Percentiles rank a stretch among this genome's conserved stretches.
These are phyloP conservation scores for Barbarea vulgaris DNA, from an alignment of 345 rosid species.

Conservation along the genomic window DNA sequence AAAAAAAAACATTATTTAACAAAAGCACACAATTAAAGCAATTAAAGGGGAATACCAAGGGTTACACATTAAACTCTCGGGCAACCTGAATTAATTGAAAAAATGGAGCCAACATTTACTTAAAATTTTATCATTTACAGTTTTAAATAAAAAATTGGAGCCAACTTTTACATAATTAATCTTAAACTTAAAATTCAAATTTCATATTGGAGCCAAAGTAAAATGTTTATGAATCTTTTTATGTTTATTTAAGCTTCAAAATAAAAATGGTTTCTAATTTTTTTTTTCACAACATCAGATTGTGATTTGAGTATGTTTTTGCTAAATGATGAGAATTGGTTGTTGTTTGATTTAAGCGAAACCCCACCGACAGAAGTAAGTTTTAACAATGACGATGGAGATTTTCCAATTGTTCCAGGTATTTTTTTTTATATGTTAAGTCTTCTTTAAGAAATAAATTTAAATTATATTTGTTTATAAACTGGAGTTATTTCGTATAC, in stretches of 20 bases:
- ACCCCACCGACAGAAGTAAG: too few relatives aligned
- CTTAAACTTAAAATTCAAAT: background rate
- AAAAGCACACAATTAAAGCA: background rate
- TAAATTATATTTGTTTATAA: too few relatives aligned
- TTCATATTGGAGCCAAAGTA: background rate
- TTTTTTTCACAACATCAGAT: background rate
- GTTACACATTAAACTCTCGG: background rate
- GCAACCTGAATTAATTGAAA: background rate
- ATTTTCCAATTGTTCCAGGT: background rate
- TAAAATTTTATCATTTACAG: too few relatives aligned
- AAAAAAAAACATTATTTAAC: too few relatives aligned
- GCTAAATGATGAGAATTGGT: background rate
- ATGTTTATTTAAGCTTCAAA: background rate
- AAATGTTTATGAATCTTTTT: background rate
- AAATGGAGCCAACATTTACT: background rate
- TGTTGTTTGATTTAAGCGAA: background rate
- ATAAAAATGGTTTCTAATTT: background rate
- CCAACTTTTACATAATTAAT: background rate
- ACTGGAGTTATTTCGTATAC: too few relatives aligned
- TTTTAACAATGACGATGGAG: background rate
- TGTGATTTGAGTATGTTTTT: background rate
- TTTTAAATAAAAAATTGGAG: background rate
- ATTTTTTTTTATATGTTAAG: background rate
- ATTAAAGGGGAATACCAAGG: background rate
- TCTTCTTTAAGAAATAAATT: too few relatives aligned